These are phyloP conservation scores for Aspergillus cejpii DNA, from an alignment of 2,329 filamentous ascomycete genomes.

Conservation along the genomic window DNA sequence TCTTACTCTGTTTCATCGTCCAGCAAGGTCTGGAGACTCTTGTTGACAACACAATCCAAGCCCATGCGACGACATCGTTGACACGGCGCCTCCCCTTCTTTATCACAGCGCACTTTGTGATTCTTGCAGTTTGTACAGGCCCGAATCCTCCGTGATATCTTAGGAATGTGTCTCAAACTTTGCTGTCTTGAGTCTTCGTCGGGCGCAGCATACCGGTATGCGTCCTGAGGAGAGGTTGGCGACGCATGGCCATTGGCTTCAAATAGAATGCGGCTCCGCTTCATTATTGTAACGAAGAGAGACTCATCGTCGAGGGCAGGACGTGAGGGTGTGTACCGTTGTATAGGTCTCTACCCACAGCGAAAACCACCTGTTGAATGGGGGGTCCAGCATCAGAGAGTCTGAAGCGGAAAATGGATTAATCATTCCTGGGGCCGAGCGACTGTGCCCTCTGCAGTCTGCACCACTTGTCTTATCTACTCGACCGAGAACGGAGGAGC, in stretches of 20 bases:
- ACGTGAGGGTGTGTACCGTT: conserved; percentile 15
- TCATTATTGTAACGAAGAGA: conserved; percentile 21
- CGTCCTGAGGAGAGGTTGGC: conserved; percentile 28
- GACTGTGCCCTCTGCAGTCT: not conserved
- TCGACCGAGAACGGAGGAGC: not conserved
- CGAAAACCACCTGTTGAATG: not conserved
- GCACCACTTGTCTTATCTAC: not conserved
- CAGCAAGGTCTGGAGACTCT: conserved; percentile 46
- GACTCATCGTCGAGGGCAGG: conserved; percentile 19
- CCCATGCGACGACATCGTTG: conserved; percentile 46
- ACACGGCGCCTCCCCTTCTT: conserved; percentile 46
- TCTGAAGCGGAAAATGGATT: not conserved
- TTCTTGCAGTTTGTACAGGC: conserved; percentile 50
- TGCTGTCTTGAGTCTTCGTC: conserved; percentile 25
- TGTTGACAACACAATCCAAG: conserved; percentile 48
- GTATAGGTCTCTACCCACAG: not conserved
- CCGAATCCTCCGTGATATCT: conserved; percentile 42
- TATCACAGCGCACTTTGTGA: conserved; percentile 51
- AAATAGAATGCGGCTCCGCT: conserved; percentile 36
- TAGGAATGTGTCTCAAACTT: conserved; percentile 29
- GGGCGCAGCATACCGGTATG: conserved; percentile 15
- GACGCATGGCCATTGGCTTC: conserved; percentile 34
- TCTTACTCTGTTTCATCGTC: conserved; percentile 45
- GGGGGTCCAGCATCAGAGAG: not conserved
- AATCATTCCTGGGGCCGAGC: not conserved